A percentile compares a stretch with the other conserved stretches of the same genome.
Conservation (phyloP, 768 basidiomycete species). For the Russula griseocarnosa region DNA sequence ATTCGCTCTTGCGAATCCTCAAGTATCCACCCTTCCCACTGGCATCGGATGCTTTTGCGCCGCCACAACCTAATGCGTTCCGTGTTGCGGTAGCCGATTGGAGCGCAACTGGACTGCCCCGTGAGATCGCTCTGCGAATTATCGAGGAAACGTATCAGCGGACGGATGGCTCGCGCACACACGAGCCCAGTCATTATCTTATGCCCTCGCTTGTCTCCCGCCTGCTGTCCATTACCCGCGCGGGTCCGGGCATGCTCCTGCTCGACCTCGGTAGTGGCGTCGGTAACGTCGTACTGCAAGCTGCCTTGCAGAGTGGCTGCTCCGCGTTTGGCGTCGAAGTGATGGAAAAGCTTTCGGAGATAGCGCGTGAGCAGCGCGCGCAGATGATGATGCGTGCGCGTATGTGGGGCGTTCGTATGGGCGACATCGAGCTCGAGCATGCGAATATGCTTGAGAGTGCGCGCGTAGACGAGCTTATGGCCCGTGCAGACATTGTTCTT, state of each 20-base stretch:
- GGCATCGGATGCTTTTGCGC: constrained; percentile 47
- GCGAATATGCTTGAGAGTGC: constrained; percentile 78
- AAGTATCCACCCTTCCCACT: constrained; percentile 65
- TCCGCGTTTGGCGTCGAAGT: constrained; percentile 62
- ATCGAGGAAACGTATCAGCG: constrained; percentile 93
- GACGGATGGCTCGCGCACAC: constrained; percentile 86
- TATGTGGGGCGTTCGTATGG: constrained; percentile 86
- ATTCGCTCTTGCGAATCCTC: constrained; percentile 53
- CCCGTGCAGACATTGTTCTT: constrained; percentile 84
- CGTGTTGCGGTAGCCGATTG: constrained; percentile 48
- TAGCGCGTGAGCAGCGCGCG: constrained; percentile 68
- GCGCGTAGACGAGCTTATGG: constrained; percentile 64
- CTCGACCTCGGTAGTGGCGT: constrained; percentile 62
- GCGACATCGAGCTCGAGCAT: constrained; percentile 73
- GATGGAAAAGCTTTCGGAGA: constrained; percentile 69
- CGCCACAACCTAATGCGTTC: constrained; percentile 45
- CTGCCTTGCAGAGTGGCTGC: constrained; percentile 51
- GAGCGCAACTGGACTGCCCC: constrained; percentile 53
- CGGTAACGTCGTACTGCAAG: constrained; percentile 55
- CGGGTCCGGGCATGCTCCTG: constrained; percentile 47
- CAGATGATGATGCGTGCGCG: constrained; percentile 74
- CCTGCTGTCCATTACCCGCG: constrained; percentile 47
- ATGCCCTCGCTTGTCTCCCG: constrained; percentile 68
- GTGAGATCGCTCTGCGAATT: constrained; percentile 66
- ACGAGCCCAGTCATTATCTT: constrained; percentile 73